Evolutionary conservation across 169 alveolate genomes (phyloP).

Genomic region (Cryptosporidium sp.): DNA sequence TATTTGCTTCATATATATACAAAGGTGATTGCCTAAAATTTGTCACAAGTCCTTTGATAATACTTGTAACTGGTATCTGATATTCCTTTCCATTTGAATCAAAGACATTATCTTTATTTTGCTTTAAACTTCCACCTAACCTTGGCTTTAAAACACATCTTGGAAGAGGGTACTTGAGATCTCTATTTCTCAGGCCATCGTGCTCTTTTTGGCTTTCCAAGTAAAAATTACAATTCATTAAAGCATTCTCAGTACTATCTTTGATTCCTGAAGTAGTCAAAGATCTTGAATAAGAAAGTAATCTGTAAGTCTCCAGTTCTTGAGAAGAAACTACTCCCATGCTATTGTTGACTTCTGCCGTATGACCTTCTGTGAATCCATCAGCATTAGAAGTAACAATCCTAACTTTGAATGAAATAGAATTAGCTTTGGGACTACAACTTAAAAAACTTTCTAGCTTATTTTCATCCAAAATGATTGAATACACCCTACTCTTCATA

Average conservation of each 20-base stretch:
- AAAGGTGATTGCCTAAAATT: slow-evolving; percentile 77
- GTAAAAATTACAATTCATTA: slow-evolving; percentile 25
- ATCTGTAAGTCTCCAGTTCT: slow-evolving; percentile 66
- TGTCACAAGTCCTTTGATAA: background rate
- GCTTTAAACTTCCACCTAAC: background rate
- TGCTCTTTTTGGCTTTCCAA: background rate
- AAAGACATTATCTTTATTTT: background rate
- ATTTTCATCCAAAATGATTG: slow-evolving; percentile 29
- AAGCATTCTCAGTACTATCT: slow-evolving; percentile 18
- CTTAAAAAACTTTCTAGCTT: background rate
- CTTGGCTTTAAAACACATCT: slow-evolving; percentile 21
- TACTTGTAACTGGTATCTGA: background rate
- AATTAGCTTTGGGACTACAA: background rate
- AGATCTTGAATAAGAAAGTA: slow-evolving; percentile 50
- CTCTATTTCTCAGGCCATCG: background rate
- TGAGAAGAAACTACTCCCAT: background rate
- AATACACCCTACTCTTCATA: slow-evolving; percentile 42
- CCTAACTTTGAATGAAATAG: slow-evolving; percentile 31
- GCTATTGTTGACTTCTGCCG: background rate
- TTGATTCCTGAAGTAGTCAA: slow-evolving; percentile 27
- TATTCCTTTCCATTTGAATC: background rate
- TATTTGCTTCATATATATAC: slow-evolving; percentile 92
- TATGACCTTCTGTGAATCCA: background rate
- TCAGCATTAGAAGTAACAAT: slow-evolving; percentile 6
- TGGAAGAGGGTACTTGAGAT: slow-evolving; percentile 47